A percentile compares a stretch with the other conserved stretches of the same genome.
These are phyloP conservation scores for Lactarius tabidus DNA, from an alignment of 768 basidiomycete species.

Conservation along the genomic window DNA sequence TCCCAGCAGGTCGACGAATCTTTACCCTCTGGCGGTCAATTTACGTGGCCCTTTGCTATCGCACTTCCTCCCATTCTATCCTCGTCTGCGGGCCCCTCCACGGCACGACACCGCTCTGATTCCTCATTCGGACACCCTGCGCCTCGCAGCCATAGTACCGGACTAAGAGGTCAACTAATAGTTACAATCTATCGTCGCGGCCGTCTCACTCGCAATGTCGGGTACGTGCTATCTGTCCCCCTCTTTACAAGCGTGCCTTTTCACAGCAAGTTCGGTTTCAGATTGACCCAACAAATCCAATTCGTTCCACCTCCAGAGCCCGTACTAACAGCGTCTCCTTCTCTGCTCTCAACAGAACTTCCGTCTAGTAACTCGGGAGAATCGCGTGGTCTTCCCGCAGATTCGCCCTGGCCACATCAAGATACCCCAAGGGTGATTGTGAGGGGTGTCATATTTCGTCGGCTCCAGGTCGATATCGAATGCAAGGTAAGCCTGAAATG, in stretches of 20 bases:
- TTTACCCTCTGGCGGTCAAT: not conserved
- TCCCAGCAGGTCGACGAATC: slow-evolving; percentile 7
- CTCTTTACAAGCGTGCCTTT: not conserved
- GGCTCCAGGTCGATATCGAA: slow-evolving; percentile 12
- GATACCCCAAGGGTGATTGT: slow-evolving; percentile 1
- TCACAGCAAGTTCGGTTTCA: not conserved
- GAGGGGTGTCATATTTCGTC: slow-evolving; percentile 9
- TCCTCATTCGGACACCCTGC: not conserved
- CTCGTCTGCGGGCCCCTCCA: not conserved
- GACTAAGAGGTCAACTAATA: slow-evolving; percentile 2
- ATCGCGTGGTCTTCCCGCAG: not conserved
- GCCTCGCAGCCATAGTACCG: not conserved
- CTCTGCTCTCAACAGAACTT: not conserved
- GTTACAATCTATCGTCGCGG: slow-evolving; percentile 16
- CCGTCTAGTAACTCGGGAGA: not conserved
- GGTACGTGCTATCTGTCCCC: slow-evolving; percentile 7
- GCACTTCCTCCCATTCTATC: not conserved
- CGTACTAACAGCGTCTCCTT: not conserved
- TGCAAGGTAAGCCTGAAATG: slow-evolving; percentile 10
- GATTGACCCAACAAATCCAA: not conserved
- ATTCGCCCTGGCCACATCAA: slow-evolving; percentile 9
- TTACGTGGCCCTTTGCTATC: slow-evolving; percentile 17
- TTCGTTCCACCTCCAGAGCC: slow-evolving; percentile 1
- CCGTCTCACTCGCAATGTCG: slow-evolving; percentile 5
- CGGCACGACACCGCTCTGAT: not conserved